Evolutionary conservation across 2,329 filamentous ascomycete genomes (phyloP).

Genomic region (Cylindrodendrum hubeiense): DNA sequence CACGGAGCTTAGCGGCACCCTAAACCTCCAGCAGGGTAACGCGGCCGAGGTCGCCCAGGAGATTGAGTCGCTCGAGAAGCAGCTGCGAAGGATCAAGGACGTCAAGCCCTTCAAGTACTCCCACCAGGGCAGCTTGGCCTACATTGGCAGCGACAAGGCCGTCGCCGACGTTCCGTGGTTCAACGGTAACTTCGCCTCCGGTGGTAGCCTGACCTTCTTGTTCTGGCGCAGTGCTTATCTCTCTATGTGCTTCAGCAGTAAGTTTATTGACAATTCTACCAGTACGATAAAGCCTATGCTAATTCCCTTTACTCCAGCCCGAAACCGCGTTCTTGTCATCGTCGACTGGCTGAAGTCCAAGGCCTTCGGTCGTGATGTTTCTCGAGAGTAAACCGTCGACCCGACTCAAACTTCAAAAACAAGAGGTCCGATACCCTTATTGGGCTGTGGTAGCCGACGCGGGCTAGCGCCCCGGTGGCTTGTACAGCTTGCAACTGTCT

Average conservation of each 20-base stretch:
- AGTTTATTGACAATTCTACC: slow-evolving; percentile 57
- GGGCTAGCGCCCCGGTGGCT: slow-evolving; percentile 22
- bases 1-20: slow-evolving; percentile 71
- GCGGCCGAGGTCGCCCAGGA: slow-evolving; percentile 77
- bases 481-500: slow-evolving; percentile 38
- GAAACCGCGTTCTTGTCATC: slow-evolving; percentile 92
- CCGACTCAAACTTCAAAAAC: slow-evolving; percentile 35
- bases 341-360: slow-evolving; percentile 98
- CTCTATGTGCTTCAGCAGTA: slow-evolving; percentile 99
- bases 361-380: slow-evolving; percentile 95
- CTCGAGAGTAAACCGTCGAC: slow-evolving; percentile 73
- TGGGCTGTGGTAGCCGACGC: slow-evolving; percentile 28
- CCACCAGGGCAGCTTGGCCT: slow-evolving; percentile 95
- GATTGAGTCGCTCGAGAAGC: slow-evolving; percentile 89
- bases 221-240: slow-evolving; percentile 99
- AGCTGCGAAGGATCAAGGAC: slow-evolving; percentile 90
- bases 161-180: slow-evolving; percentile 98
- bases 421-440: slow-evolving; percentile 42
- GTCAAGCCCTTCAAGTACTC: slow-evolving; percentile 99
- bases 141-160: slow-evolving; percentile 98
- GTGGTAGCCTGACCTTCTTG: slow-evolving; percentile 93
- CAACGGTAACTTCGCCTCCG: slow-evolving; percentile 94
- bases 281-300: slow-evolving; percentile 15
- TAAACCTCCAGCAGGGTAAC: slow-evolving; percentile 73
- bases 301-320: slow-evolving; percentile 66